Base-by-base conservation (phyloP, 768 basidiomycete species). In the Harrya chromipes region DNA sequence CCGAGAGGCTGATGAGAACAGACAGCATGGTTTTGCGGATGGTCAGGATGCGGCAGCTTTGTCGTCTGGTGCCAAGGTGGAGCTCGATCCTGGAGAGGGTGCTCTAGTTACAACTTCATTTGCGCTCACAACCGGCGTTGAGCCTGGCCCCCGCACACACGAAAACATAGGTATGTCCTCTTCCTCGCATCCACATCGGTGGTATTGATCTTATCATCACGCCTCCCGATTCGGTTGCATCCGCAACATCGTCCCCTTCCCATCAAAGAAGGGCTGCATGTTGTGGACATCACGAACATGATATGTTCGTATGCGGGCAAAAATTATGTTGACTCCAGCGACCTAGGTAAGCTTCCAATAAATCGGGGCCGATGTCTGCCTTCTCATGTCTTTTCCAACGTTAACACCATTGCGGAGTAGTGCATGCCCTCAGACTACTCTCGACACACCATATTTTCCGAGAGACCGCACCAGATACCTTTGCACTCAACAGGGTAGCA, bases 371-470 rank as follows among this genome's bases (percentile, higher is more conserved):
- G 35, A 31, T 36, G 14, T 27, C 14, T 13, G 10, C 20, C 24
- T 35, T 35, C 11, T 17, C 14, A 4, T 6, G 14, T 10, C 1
- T 8, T 10, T 36, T 20, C 20, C 6, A 26, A 41, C 24, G 3
- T 33, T 40, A 8, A 44, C 19, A 35, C 33, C 11, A 13, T 40
- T 26, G 6, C 38, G 21, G 17, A 5, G 26, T 16, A 89, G 87
- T 82, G 4, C 89, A 90, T 59, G 76, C 80, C 29, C 76, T 92
- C 35, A 83, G 89, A 38, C 73, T 90, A 20, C 76, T 91, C 39
- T 87, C 87, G 11, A 87, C 88, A 0, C 86, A 89, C 60, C 87
- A 90, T 63, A 78, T 90, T 45, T 72, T 87, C 27, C 74, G 76
- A 36, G 90, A 92, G 65, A 72, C 80, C 4, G 72, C 76, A 10